Evolutionary conservation across 2,329 filamentous ascomycete species (phyloP).

Genomic region (Neonectria magnoliae): DNA sequence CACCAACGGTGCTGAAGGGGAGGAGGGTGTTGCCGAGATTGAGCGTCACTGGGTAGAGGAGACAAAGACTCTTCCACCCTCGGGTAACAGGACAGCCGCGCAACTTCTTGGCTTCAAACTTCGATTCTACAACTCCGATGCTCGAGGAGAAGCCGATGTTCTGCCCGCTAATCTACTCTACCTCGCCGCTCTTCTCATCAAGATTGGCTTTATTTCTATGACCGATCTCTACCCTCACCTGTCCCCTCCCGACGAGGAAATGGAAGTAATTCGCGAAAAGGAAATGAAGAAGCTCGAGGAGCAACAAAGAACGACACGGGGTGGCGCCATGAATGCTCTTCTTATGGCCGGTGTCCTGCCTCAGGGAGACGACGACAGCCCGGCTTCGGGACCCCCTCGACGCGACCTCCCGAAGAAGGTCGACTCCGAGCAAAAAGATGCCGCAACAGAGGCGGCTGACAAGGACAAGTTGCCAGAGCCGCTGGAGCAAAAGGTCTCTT

Average conservation of each 20-base stretch:
- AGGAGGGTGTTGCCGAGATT: constrained; percentile 62
- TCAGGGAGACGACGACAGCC: constrained; percentile 74
- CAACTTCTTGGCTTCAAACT: constrained; percentile 97
- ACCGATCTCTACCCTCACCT: constrained; percentile 92
- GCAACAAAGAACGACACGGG: constrained; percentile 76
- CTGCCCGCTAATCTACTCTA: constrained; percentile 94
- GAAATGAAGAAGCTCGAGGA: constrained; percentile 81
- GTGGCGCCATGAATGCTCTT: constrained; percentile 82
- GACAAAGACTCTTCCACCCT: constrained; percentile 83
- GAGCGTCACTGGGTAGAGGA: constrained; percentile 79
- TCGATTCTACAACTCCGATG: constrained; percentile 88
- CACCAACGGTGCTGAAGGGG: constrained; percentile 48
- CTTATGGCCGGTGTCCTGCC: constrained; percentile 86
- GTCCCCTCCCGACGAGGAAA: constrained; percentile 83
- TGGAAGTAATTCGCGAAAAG: constrained; percentile 77
- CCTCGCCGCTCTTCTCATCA: constrained; percentile 90
- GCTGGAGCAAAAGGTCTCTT: constrained; percentile 84
- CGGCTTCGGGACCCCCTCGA: constrained; percentile 50
- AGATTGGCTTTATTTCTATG: constrained; percentile 95
- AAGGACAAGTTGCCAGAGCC: constrained; percentile 73
- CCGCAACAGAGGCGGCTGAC: constrained; percentile 54
- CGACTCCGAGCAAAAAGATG: constrained; percentile 62
- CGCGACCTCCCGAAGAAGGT: constrained; percentile 64
- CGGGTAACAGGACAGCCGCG: constrained; percentile 90
- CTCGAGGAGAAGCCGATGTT: constrained; percentile 77